A percentile compares a stretch with the other conserved stretches of the same genome.
Conservation (phyloP, 352 stramenopile genomes). For the Phytophthora rubi region DNA sequence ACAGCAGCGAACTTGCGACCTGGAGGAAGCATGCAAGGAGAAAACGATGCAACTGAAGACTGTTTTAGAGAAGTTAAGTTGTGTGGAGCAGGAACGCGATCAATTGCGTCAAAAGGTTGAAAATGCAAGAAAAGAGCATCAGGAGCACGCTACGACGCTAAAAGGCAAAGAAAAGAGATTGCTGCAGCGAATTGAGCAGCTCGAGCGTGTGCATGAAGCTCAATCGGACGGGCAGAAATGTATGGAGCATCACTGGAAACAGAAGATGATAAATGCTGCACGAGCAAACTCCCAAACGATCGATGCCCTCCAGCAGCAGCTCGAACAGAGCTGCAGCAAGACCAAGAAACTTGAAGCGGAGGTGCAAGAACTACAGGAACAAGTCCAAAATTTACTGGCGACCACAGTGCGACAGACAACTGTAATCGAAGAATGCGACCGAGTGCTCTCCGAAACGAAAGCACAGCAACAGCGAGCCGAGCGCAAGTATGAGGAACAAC, state of each 20-base stretch:
- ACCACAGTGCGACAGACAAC: slow-evolving; percentile 71
- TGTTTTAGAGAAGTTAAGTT: slow-evolving; percentile 22
- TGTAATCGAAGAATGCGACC: slow-evolving; percentile 82
- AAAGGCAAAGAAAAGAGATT: slow-evolving; percentile 33
- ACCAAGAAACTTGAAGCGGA: slow-evolving; percentile 36
- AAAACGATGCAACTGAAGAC: slow-evolving; percentile 39
- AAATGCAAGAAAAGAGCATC: slow-evolving; percentile 39
- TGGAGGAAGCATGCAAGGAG: slow-evolving; percentile 46
- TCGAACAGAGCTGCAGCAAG: slow-evolving; percentile 37
- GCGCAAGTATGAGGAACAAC: slow-evolving; percentile 53
- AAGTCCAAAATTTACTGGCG: slow-evolving; percentile 57
- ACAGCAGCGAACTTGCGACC: slow-evolving; percentile 48
- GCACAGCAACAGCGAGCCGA: slow-evolving; percentile 42
- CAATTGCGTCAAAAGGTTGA: slow-evolving; percentile 41
- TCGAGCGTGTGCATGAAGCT: slow-evolving; percentile 39
- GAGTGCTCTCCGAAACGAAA: slow-evolving; percentile 53
- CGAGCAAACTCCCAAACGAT: slow-evolving; percentile 35
- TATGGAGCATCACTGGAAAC: slow-evolving; percentile 44
- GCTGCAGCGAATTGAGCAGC: slow-evolving; percentile 41
- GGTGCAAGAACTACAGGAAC: slow-evolving; percentile 43
- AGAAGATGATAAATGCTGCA: slow-evolving; percentile 35
- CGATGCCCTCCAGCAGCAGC: slow-evolving; percentile 34
- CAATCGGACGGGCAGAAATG: slow-evolving; percentile 32
- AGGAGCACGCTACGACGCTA: slow-evolving; percentile 33
- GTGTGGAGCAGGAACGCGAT: slow-evolving; percentile 45